Evolutionary conservation across 164 flowering plant genomes (phyloP).

Genomic region (Chloranthus sessilifolius): DNA sequence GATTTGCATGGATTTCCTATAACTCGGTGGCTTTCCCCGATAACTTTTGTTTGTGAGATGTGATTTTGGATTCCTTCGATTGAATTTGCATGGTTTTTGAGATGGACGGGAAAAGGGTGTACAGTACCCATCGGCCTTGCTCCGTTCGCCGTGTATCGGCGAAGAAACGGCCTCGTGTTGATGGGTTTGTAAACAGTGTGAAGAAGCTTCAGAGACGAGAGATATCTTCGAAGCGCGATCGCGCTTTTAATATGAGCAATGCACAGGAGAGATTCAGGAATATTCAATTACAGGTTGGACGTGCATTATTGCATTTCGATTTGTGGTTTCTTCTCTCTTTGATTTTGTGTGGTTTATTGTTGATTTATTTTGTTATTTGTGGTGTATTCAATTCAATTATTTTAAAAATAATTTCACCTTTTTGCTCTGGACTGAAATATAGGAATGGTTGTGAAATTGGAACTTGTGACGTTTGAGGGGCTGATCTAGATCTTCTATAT

Average conservation of each 20-base stretch:
- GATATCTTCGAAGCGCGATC: conserved; percentile 69
- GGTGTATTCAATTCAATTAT: too few species aligned
- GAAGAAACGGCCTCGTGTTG: conserved; percentile 57
- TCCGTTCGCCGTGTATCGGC: conserved; percentile 65
- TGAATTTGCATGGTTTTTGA: conserved; percentile 4
- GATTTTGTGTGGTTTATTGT: background rate
- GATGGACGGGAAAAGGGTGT: conserved; percentile 69
- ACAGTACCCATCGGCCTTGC: conserved; percentile 82
- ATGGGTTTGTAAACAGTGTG: conserved; percentile 86
- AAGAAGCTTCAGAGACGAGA: conserved; percentile 90
- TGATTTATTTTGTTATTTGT: background rate
- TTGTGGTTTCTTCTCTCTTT: background rate
- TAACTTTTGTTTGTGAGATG: background rate
- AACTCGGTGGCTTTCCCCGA: background rate
- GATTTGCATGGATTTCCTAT: too few species aligned
- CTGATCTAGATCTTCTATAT: too few species aligned
- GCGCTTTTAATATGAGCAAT: conserved; percentile 74
- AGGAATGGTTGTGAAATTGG: too few species aligned
- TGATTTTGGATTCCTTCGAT: background rate
- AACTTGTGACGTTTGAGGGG: too few species aligned
- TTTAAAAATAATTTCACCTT: too few species aligned
- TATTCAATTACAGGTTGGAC: conserved; percentile 57
- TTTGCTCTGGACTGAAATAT: too few species aligned
- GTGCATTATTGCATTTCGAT: too few species aligned
- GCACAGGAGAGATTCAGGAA: conserved; percentile 86